Evolutionary conservation across 2,329 filamentous ascomycete species (phyloP), one percentile per base, ranked within the genome.

Genomic region (Botryotinia narcissicola): DNA sequence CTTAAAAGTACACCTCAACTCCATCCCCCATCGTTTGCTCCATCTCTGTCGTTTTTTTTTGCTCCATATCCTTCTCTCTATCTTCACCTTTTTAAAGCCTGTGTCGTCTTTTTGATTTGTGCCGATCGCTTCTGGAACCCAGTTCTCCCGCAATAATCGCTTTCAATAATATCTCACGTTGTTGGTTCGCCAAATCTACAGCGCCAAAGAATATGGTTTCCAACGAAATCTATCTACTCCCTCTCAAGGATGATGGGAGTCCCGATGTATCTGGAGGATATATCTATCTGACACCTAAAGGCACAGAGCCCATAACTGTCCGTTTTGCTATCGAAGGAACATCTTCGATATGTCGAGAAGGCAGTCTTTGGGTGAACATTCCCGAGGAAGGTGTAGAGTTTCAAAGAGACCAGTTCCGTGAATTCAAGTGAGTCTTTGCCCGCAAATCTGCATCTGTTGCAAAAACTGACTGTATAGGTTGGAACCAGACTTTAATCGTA

Each of bases 361-460:
- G 97, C 74, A 98, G 93, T 81, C 87, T 99, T 76, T 99, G 96
- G 95, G 92, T 97, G 80, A 99, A 99, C 82, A 93, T 98, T 75
- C 96, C 96, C 12, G 88, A 91, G 75, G 86, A 91, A 79, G 94
- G 91, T 74, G 85, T 89, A 68, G 84, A 90, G 61, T 99, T 98
- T 81, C 88, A 90, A 76, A 91, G 96, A 78, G 87, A 92, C 79
- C 87, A 88, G 48, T 99, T 97, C 82, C 90, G 90, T 79, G 92
- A 97, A 84, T 97, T 92, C 88, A 95, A 93, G 95, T 98, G 87
- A 82, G 91, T 82, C 51, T 67, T 74, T 29, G 14, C 75, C 25
- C 68, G 12, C 35, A 46, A 57, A 22, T 42, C 12, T 64, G 42
- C 44, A 46, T 22, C 22, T 71, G 60, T 40, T 46, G 32, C 37